phyloP scores from a whole-genome alignment of 176 grass and related monocot species.

The maize (Zea mays) region Zm-B73-REFERENCE-NAM-5.0 NC_050101.1:171471001-171471500 shows the following conservation, averaged over 20 bases:
- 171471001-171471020: constrained; percentile 79
- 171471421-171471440: constrained; percentile 66
- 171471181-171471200: constrained; percentile 67
- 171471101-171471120: constrained; percentile 79
- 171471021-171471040: constrained; percentile 84
- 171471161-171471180: constrained; percentile 78
- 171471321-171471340: not conserved
- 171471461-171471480: constrained; percentile 54
- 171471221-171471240: constrained; percentile 61
- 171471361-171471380: not conserved
- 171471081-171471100: constrained; percentile 83
- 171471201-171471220: constrained; percentile 41
- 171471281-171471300: constrained; percentile 57
- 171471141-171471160: constrained; percentile 60
- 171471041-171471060: constrained; percentile 95
- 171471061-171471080: constrained; percentile 90
- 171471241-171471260: constrained; percentile 70
- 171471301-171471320: constrained; percentile 43
- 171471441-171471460: constrained; percentile 63
- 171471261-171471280: constrained; percentile 86
- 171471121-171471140: constrained; percentile 41
- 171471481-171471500: constrained; percentile 48
- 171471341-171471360: not conserved
- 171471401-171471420: constrained; percentile 44
- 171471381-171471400: constrained; percentile 57